Evolutionary conservation across 1,284 basidiomycete species (phyloP).

Genomic region (Xanthoconium separans): DNA sequence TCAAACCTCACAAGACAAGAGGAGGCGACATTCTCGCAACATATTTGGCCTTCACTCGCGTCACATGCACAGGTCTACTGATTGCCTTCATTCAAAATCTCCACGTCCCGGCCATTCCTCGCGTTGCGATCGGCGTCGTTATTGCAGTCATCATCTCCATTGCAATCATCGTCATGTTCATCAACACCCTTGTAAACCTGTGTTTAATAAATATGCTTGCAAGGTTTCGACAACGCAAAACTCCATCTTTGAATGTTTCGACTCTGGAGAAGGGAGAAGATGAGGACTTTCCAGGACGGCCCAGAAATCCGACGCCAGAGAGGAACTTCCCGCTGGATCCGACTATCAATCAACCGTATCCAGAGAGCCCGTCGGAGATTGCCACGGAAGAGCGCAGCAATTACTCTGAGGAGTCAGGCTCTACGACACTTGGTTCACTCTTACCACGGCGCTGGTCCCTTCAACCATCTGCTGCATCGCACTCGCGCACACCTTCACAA

Average conservation of each 20-base stretch:
- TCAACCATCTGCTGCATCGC: slow-evolving; percentile 38
- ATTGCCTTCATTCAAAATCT: slow-evolving; percentile 67
- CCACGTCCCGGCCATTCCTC: slow-evolving; percentile 63
- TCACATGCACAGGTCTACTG: slow-evolving; percentile 61
- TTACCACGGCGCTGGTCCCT: slow-evolving; percentile 47
- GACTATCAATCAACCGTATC: slow-evolving; percentile 42
- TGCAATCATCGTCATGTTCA: slow-evolving; percentile 55
- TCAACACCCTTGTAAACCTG: slow-evolving; percentile 54
- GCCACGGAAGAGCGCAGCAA: slow-evolving; percentile 32
- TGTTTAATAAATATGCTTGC: slow-evolving; percentile 34
- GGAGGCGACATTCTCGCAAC: slow-evolving; percentile 62
- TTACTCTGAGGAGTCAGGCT: slow-evolving; percentile 38
- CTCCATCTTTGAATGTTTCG: slow-evolving; percentile 12
- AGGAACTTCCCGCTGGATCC: slow-evolving; percentile 44
- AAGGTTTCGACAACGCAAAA: slow-evolving; percentile 12
- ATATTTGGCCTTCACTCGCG: slow-evolving; percentile 61
- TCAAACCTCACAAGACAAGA: slow-evolving; percentile 57
- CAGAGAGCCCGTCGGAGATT: slow-evolving; percentile 33
- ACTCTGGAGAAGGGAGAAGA: slow-evolving; percentile 32
- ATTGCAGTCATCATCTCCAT: slow-evolving; percentile 60
- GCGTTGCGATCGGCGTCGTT: slow-evolving; percentile 72
- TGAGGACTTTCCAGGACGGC: slow-evolving; percentile 33
- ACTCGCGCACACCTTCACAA: slow-evolving; percentile 35
- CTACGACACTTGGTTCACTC: slow-evolving; percentile 42
- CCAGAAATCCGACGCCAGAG: slow-evolving; percentile 56